Conservation (phyloP, 768 basidiomycete genomes). For the Clitopilus hobsonii region DNA sequence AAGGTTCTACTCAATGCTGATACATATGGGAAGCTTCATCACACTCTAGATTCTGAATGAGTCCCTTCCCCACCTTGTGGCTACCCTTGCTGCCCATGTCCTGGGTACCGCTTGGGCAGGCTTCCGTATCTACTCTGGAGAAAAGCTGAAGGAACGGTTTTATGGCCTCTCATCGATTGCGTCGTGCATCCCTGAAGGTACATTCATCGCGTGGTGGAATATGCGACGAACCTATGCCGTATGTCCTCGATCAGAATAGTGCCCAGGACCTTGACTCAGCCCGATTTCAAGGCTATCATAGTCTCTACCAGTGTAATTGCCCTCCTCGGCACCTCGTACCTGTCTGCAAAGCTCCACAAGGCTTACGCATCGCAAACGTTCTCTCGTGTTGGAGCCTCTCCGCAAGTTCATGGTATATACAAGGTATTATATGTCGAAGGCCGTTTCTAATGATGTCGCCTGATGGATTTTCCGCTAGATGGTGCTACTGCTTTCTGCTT, state of each 20-base stretch:
- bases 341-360: conserved; percentile 39
- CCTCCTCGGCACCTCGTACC: conserved; percentile 29
- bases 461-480: conserved; percentile 23
- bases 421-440: conserved; percentile 25
- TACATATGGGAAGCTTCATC: conserved; percentile 1
- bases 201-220: conserved; percentile 41
- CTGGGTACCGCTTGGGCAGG: conserved; percentile 44
- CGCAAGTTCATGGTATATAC: conserved; percentile 39
- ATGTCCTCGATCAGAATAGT: not conserved
- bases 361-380: conserved; percentile 45
- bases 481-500: conserved; percentile 43
- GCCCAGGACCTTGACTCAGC: not conserved
- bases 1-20: conserved; percentile 8
- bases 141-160: conserved; percentile 26
- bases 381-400: conserved; percentile 43
- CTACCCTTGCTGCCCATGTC: conserved; percentile 40
- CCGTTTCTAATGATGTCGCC: not conserved
- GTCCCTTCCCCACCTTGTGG: conserved; percentile 47
- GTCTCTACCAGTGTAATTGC: conserved; percentile 31
- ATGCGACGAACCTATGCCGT: conserved; percentile 29
- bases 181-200: conserved; percentile 34
- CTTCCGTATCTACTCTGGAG: conserved; percentile 33
- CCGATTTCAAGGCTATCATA: conserved; percentile 30
- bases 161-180: conserved; percentile 26
- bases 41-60: conserved; percentile 40